phyloP scores from a whole-genome alignment of 805 yeast species.

The Metschnikowia dekortorum region DNA sequence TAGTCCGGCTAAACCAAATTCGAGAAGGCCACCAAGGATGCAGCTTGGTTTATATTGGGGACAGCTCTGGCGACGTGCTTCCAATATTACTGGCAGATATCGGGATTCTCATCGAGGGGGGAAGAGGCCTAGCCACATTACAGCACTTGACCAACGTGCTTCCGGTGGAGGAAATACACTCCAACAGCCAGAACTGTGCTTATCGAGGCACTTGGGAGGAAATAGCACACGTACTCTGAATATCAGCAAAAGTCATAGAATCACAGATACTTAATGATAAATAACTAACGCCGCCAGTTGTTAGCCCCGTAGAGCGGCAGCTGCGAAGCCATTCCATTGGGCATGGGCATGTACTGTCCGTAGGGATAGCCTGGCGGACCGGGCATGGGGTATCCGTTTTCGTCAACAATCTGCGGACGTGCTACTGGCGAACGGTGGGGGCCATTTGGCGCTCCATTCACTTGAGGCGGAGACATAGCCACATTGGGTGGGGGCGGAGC shows the following conservation, averaged over 20 bases:
- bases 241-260: background rate
- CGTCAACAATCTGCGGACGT: slow-evolving; percentile 8
- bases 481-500: slow-evolving; percentile 14
- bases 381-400: slow-evolving; percentile 16
- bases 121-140: slow-evolving; percentile 9
- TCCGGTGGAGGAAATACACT: background rate
- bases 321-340: slow-evolving; percentile 27
- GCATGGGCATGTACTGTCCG: slow-evolving; percentile 34
- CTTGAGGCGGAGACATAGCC: slow-evolving; percentile 15
- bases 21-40: slow-evolving; percentile 7
- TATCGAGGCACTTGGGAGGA: slow-evolving; percentile 6
- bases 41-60: slow-evolving; percentile 50
- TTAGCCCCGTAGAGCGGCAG: slow-evolving; percentile 17
- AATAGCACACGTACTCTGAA: background rate
- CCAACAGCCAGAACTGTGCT: background rate
- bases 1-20: slow-evolving; percentile 16
- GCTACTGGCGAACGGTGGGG: slow-evolving; percentile 16
- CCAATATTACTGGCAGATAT: slow-evolving; percentile 42
- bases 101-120: slow-evolving; percentile 44
- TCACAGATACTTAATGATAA: background rate
- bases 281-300: slow-evolving; percentile 15
- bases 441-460: slow-evolving; percentile 5
- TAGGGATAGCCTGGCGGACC: slow-evolving; percentile 36
- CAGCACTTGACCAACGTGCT: background rate
- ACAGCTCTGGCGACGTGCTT: slow-evolving; percentile 52